Percentiles rank a stretch among this genome's conserved stretches.
Evolutionary conservation across 495 filamentous ascomycete species (phyloP).

Genomic region (Tirmania nivea): DNA sequence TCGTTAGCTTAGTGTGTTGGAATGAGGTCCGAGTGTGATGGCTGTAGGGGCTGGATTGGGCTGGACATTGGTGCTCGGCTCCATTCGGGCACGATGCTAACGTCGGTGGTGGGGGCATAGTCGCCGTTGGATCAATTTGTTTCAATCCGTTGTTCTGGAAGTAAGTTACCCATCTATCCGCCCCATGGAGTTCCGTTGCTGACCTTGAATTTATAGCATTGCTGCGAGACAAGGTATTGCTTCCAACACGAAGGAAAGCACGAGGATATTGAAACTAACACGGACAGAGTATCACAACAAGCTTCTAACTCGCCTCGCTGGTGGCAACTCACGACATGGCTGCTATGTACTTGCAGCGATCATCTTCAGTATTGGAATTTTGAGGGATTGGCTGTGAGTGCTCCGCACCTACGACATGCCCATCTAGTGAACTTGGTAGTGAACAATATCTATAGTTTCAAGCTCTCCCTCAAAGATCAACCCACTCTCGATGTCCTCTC

Average conservation of each 20-base stretch:
- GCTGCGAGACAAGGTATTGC: not conserved
- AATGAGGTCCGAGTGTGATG: not conserved
- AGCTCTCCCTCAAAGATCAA: slow-evolving; percentile 45
- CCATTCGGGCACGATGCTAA: not conserved
- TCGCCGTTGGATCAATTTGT: slow-evolving; percentile 42
- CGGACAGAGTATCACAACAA: slow-evolving; percentile 69
- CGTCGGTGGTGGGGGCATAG: slow-evolving; percentile 20
- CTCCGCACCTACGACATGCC: slow-evolving; percentile 5
- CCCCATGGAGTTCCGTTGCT: slow-evolving; percentile 7
- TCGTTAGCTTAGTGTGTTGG: not conserved
- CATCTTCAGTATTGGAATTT: slow-evolving; percentile 78
- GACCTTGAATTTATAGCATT: not conserved
- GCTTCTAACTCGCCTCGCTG: slow-evolving; percentile 67
- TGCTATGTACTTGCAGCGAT: slow-evolving; percentile 76
- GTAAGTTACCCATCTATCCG: slow-evolving; percentile 26
- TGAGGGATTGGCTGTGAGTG: slow-evolving; percentile 53
- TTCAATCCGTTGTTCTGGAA: slow-evolving; percentile 72
- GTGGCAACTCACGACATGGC: slow-evolving; percentile 52
- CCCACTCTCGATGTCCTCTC: slow-evolving; percentile 46
- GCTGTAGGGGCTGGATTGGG: not conserved
- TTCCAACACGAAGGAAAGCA: slow-evolving; percentile 3
- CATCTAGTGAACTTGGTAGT: not conserved
- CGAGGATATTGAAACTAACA: not conserved
- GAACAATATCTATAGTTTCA: slow-evolving; percentile 21
- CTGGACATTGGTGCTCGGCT: not conserved